Percentiles rank a stretch among this genome's conserved stretches.
phyloP scores from a whole-genome alignment of 495 filamentous ascomycete genomes.

The Astrothelium subdiscretum region DNA sequence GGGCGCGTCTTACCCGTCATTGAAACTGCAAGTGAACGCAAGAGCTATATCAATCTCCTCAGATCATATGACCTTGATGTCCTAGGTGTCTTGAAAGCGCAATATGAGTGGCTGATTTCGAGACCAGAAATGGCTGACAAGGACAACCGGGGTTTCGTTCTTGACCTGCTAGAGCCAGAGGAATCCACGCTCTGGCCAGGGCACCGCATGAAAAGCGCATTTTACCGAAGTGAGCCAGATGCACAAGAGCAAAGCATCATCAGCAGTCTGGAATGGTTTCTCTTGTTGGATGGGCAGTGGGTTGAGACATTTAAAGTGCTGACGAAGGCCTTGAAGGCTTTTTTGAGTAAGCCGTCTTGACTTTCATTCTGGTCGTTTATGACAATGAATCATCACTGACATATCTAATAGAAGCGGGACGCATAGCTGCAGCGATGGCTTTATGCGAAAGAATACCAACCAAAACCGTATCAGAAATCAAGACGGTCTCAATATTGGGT shows the following conservation, averaged over 20 bases:
- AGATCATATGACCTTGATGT: slow-evolving; percentile 42
- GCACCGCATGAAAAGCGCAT: slow-evolving; percentile 14
- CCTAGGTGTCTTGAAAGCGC: slow-evolving; percentile 36
- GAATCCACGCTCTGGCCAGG: slow-evolving; percentile 21
- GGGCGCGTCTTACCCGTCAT: slow-evolving; percentile 47
- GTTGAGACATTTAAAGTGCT: slow-evolving; percentile 56
- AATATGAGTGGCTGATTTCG: slow-evolving; percentile 14
- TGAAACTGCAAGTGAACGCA: slow-evolving; percentile 36
- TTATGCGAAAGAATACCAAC: slow-evolving; percentile 10
- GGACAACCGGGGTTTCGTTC: not conserved
- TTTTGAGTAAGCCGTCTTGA: slow-evolving; percentile 48
- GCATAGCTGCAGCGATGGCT: slow-evolving; percentile 10
- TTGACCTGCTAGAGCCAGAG: slow-evolving; percentile 7
- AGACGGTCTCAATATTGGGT: slow-evolving; percentile 3
- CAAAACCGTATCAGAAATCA: slow-evolving; percentile 8
- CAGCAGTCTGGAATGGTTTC: slow-evolving; percentile 73
- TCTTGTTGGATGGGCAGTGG: slow-evolving; percentile 59
- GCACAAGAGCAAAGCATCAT: slow-evolving; percentile 60
- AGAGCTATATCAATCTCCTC: slow-evolving; percentile 41
- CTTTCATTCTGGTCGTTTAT: not conserved
- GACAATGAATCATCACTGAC: not conserved
- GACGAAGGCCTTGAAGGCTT: slow-evolving; percentile 56
- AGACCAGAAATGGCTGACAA: not conserved
- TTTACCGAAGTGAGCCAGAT: slow-evolving; percentile 10
- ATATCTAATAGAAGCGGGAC: slow-evolving; percentile 11